phyloP scores from a whole-genome alignment of 2,329 filamentous ascomycete genomes.

The Chaetothyriales sp. region DNA sequence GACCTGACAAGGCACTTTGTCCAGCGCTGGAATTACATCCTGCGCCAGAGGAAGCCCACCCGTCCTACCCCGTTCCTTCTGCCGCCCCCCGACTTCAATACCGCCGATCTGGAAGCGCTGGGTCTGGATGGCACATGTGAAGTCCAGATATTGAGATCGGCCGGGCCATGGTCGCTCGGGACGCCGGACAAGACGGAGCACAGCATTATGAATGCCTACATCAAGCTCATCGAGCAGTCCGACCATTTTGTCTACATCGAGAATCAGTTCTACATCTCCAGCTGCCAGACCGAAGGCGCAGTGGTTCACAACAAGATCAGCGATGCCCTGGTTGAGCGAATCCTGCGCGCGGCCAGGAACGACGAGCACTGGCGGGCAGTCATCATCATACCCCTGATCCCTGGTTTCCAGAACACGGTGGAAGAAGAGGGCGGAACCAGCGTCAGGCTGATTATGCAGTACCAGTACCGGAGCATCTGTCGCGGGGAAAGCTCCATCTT shows the following conservation, averaged over 20 bases:
- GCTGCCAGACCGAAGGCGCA: slow-evolving; percentile 71
- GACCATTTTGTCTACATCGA: slow-evolving; percentile 98
- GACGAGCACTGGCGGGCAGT: slow-evolving; percentile 81
- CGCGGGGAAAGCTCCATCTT: slow-evolving; percentile 87
- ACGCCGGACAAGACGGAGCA: slow-evolving; percentile 70
- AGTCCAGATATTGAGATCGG: slow-evolving; percentile 86
- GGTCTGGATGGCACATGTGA: slow-evolving; percentile 90
- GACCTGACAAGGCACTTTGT: slow-evolving; percentile 94
- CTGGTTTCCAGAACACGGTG: slow-evolving; percentile 95
- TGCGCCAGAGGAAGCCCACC: slow-evolving; percentile 82
- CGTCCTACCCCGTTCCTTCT: slow-evolving; percentile 85
- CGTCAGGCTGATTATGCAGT: slow-evolving; percentile 89
- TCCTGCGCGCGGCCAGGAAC: slow-evolving; percentile 67
- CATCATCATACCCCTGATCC: slow-evolving; percentile 86
- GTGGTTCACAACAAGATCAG: slow-evolving; percentile 88
- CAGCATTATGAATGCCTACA: slow-evolving; percentile 90
- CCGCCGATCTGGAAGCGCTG: slow-evolving; percentile 69
- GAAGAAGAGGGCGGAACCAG: slow-evolving; percentile 88
- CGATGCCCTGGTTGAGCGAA: slow-evolving; percentile 83
- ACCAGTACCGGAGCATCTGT: slow-evolving; percentile 91
- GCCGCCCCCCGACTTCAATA: slow-evolving; percentile 80
- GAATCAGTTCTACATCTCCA: slow-evolving; percentile 96
- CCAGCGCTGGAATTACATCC: slow-evolving; percentile 93
- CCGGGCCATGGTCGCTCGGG: slow-evolving; percentile 79
- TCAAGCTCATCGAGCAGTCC: slow-evolving; percentile 85